These are phyloP conservation scores for Pyrenula massariospora DNA, from an alignment of 495 filamentous ascomycete species.

Conservation along the genomic window DNA sequence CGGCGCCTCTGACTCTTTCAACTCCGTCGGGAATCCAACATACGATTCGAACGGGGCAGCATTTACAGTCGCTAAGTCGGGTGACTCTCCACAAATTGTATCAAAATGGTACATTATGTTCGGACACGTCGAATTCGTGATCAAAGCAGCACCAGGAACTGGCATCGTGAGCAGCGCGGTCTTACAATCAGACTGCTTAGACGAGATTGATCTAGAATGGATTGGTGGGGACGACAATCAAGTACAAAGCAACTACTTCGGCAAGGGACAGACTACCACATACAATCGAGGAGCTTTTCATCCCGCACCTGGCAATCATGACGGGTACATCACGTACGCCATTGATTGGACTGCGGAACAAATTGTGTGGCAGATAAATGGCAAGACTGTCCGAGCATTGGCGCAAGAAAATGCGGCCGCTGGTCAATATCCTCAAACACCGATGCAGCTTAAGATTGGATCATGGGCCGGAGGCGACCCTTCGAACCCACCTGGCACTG, in stretches of 20 bases:
- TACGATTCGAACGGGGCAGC: conserved; percentile 67
- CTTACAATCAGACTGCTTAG: conserved; percentile 70
- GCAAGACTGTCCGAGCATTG: conserved; percentile 52
- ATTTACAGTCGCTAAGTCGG: conserved; percentile 74
- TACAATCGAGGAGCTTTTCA: conserved; percentile 53
- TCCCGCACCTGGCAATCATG: conserved; percentile 34
- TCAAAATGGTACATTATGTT: conserved; percentile 71
- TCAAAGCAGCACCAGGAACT: conserved; percentile 49
- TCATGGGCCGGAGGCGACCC: conserved; percentile 82
- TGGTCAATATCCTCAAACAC: conserved; percentile 71
- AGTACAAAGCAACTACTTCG: conserved; percentile 77
- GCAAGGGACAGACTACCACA: conserved; percentile 60
- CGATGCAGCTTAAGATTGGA: conserved; percentile 72
- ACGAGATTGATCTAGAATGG: conserved; percentile 90
- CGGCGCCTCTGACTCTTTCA: conserved; percentile 58
- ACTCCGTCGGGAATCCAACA: conserved; percentile 47
- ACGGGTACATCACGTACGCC: conserved; percentile 71
- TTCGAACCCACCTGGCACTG: conserved; percentile 49
- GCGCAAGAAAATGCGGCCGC: conserved; percentile 50
- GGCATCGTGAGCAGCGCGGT: conserved; percentile 70
- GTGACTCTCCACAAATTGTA: conserved; percentile 73
- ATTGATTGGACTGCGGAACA: conserved; percentile 64
- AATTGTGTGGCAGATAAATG: conserved; percentile 67
- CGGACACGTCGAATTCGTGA: conserved; percentile 43
- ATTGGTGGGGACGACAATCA: conserved; percentile 50